Evolutionary conservation across 768 basidiomycete species (phyloP), one percentile per base, ranked within the genome.

Genomic region (Austroboletus festivus): DNA sequence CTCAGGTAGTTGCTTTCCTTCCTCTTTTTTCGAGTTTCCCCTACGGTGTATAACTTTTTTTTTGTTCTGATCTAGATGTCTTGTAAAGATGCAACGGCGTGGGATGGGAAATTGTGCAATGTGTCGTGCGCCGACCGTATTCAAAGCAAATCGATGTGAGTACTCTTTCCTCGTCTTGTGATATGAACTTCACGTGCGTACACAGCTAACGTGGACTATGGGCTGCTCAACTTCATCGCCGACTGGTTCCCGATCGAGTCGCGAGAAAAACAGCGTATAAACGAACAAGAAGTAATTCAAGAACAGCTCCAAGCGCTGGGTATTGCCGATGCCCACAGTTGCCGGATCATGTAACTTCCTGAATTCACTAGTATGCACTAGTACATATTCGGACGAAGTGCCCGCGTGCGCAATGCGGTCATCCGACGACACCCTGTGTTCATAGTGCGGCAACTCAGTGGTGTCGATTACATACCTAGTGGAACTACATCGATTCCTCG

Each of bases 201-300:
- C 31, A 5, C 42, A 90, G 88, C 76, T 3, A 92, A 91, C 58
- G 78, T 92, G 15, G 89, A 92, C 58, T 82, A 81, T 77, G 87
- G 82, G 2, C 62, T 91, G 39, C 71, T 86, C 39, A 87, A 90
- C 55, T 93, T 92, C 57, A 90, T 96, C 85, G 77, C 85, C 49
- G 83, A 88, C 57, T 96, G 92, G 91, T 97, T 97, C 66, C 92
- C 94, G 0, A 61, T 79, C 13, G 94, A 96, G 63, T 75, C 90
- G 15, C 80, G 74, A 49, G 76, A 75, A 57, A 96, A 96, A 64
- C 69, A 81, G 39, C 80, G 76, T 56, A 75, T 80, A 53, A 93
- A 93, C 63, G 83, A 89, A 63, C 72, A 68, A 41, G 93, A 96
- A 63, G 81, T 84, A 0, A 74, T 79, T 0, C 67, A 75, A 38